Percentiles rank a stretch among this genome's conserved stretches.
phyloP scores from a whole-genome alignment of 768 basidiomycete species.

The Russula abietina region DNA sequence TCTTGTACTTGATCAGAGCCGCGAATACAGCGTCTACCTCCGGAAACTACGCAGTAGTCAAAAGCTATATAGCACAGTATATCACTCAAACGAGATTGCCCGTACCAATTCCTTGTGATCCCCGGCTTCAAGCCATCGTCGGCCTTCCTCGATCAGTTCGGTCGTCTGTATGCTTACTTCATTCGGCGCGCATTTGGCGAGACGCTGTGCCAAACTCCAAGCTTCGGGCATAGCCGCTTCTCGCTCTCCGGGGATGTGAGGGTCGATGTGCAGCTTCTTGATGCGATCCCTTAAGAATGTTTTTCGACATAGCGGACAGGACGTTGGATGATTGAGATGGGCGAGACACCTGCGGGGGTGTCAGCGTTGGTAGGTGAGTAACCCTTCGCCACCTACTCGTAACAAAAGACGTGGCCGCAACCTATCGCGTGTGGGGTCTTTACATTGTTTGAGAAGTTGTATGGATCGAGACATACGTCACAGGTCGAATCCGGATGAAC shows the following conservation, averaged over 20 bases:
- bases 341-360: constrained; percentile 48
- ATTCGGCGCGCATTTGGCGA: constrained; percentile 6
- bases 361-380: neutral
- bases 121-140: constrained; percentile 41
- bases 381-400: constrained; percentile 41
- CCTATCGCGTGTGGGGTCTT: constrained; percentile 64
- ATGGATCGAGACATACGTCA: constrained; percentile 68
- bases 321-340: constrained; percentile 40
- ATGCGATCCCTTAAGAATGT: constrained; percentile 48
- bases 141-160: constrained; percentile 42
- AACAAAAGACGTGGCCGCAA: constrained; percentile 75
- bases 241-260: constrained; percentile 15
- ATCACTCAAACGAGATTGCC: neutral
- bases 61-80: neutral
- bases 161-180: constrained; percentile 33
- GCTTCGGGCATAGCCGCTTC: constrained; percentile 10
- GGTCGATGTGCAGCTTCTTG: constrained; percentile 64
- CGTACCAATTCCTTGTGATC: constrained; percentile 19
- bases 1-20: constrained; percentile 21
- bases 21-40: constrained; percentile 19
- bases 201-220: constrained; percentile 15
- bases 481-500: constrained; percentile 66
- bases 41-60: constrained; percentile 13
- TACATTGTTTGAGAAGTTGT: constrained; percentile 45
- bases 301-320: constrained; percentile 66